phyloP scores from a whole-genome alignment of 2,329 filamentous ascomycete species.

The Alternaria dauci region DNA sequence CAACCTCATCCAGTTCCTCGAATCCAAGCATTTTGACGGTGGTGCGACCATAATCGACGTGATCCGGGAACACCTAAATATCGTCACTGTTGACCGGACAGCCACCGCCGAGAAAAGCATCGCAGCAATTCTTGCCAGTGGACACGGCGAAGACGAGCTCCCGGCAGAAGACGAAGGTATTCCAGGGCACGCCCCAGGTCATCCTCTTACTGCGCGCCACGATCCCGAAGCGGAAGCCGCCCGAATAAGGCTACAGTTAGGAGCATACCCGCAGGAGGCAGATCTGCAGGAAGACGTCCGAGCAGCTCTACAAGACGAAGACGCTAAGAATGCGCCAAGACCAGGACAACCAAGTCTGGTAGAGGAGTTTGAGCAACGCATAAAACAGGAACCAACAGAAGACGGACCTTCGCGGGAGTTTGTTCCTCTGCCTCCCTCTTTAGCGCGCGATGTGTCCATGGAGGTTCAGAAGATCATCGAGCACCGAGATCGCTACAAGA shows the following conservation, averaged over 20 bases:
- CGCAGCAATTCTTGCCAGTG: slow-evolving; percentile 65
- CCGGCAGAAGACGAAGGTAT: slow-evolving; percentile 74
- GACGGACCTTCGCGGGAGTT: slow-evolving; percentile 82
- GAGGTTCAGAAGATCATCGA: slow-evolving; percentile 95
- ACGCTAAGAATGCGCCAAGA: slow-evolving; percentile 75
- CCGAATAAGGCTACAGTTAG: slow-evolving; percentile 71
- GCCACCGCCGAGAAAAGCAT: slow-evolving; percentile 66
- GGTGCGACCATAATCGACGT: slow-evolving; percentile 80
- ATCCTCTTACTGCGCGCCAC: slow-evolving; percentile 66
- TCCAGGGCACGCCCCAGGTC: slow-evolving; percentile 71
- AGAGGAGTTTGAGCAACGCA: slow-evolving; percentile 86
- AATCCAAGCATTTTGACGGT: slow-evolving; percentile 83
- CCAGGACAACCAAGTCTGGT: slow-evolving; percentile 77
- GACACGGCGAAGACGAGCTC: slow-evolving; percentile 62
- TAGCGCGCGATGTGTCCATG: slow-evolving; percentile 88
- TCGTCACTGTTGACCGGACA: slow-evolving; percentile 67
- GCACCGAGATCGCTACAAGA: slow-evolving; percentile 88
- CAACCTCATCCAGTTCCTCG: slow-evolving; percentile 85
- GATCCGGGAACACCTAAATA: slow-evolving; percentile 67
- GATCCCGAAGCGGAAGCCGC: slow-evolving; percentile 64
- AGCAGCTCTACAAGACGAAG: slow-evolving; percentile 85
- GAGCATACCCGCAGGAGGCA: slow-evolving; percentile 81
- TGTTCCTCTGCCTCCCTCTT: slow-evolving; percentile 85
- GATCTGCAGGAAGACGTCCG: slow-evolving; percentile 86
- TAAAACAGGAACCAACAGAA: slow-evolving; percentile 87